These are phyloP conservation scores for Scolecobasidium constrictum DNA, from an alignment of 2,329 filamentous ascomycete genomes.

Conservation along the genomic window DNA sequence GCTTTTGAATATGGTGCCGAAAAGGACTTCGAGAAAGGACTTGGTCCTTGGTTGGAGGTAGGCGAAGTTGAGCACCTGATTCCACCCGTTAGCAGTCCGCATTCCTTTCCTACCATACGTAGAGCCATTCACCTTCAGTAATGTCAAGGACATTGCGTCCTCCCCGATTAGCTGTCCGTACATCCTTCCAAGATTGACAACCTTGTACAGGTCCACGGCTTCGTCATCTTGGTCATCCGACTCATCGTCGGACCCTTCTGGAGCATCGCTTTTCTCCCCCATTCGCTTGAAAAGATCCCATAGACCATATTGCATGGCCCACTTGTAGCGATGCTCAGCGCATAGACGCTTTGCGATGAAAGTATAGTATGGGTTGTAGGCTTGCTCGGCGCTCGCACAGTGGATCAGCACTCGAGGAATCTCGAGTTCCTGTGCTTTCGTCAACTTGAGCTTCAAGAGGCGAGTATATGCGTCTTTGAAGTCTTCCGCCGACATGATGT, in stretches of 20 bases:
- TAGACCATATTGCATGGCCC: conserved; percentile 77
- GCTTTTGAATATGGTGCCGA: conserved; percentile 51
- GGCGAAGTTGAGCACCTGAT: conserved; percentile 61
- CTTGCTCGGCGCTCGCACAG: conserved; percentile 70
- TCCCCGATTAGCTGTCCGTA: conserved; percentile 53
- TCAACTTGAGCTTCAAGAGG: conserved; percentile 71
- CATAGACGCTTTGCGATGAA: conserved; percentile 73
- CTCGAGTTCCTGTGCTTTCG: conserved; percentile 75
- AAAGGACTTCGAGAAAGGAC: conserved; percentile 68
- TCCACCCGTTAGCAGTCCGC: not conserved
- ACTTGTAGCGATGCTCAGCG: conserved; percentile 60
- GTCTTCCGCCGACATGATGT: conserved; percentile 76
- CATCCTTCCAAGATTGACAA: conserved; percentile 59
- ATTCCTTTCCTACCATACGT: not conserved
- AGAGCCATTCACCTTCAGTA: conserved; percentile 46
- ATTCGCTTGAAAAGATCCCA: conserved; percentile 79
- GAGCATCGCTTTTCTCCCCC: conserved; percentile 61
- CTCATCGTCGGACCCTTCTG: conserved; percentile 49
- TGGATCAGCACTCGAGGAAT: conserved; percentile 81
- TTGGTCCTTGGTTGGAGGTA: conserved; percentile 67
- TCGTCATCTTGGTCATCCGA: conserved; percentile 44
- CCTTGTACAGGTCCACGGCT: conserved; percentile 41
- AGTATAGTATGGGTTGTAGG: conserved; percentile 90
- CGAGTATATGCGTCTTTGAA: conserved; percentile 74
- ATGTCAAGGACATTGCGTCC: conserved; percentile 45